Base-by-base conservation (phyloP, 371 early-diverging fungal species). In the Caulochytrium protostelioides region DNA sequence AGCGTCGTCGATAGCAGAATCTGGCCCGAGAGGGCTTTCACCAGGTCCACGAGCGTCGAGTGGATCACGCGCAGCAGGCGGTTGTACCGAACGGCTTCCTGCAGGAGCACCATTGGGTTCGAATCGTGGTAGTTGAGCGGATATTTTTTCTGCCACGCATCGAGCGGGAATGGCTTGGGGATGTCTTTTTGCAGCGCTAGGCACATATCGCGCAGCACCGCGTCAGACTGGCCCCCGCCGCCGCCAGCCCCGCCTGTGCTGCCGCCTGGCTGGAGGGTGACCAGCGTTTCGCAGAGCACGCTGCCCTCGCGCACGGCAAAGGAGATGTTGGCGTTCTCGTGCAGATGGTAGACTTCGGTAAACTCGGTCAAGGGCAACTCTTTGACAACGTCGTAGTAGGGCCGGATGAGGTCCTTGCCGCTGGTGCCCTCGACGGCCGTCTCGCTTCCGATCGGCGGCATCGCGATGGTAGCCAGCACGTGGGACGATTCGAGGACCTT, bases 21-120 rank as follows among this genome's bases (percentile, higher is more conserved):
- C 10, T 62, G 39, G 7, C 68, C 68, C 34, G 57, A 56, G 8
- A 65, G 35, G 1, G 68, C 68, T 34, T 61, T 62, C 14, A 49
- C 32, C 13, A 65, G 31, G 35, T 67, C 68, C 17, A 47, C 45
- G 10, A 65, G 37, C 5, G 63, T 54, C 16, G 45, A 29, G 34
- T 62, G 65, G 23, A 67, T 59, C 16, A 47, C 46, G 7, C 30
- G 10, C 19, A 65, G 41, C 10, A 67, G 46, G 16, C 52, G 37
- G 50, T 67, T 67, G 47, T 67, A 67, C 10, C 68, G 54, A 23
- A 67, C 62, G 21, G 62, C 59, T 37, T 65, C 68, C 35, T 67
- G 68, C 9, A 55, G 47, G 23, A 67, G 42, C 8, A 67, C 68
- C n/a, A 65, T 67, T 7, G 62, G 59, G 65, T 65, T 64, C 6